Evolutionary conservation across 495 filamentous ascomycete genomes (phyloP), one percentile per base, ranked within the genome.

Genomic region (Rhypophila decipiens): DNA sequence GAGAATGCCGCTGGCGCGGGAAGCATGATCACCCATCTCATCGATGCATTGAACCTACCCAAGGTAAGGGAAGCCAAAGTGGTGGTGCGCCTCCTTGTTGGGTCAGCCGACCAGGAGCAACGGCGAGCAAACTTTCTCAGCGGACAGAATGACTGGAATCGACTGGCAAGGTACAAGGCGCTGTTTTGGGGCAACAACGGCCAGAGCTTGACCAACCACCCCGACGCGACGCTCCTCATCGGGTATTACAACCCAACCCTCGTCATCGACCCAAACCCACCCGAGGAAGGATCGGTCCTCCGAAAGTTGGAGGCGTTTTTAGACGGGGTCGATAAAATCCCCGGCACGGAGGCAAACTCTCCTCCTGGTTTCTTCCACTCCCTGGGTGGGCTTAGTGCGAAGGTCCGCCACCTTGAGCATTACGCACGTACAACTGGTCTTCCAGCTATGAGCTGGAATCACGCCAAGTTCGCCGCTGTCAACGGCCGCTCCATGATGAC

Each of bases 401-500:
- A 31, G 27, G 27, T n/a, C 27, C 27, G 7, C 27, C 7, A 31
- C 27, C 27, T 7, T 31, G 7, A 31, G 7, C 27, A 31, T 13
- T 31, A 31, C 27, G 7, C 7, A 31, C 27, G 27, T 31, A 13
- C 13, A 13, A 13, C 7, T 13, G 27, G 27, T 31, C 27, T 31
- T 31, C 27, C 27, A 13, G 39, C 10, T 24, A 42, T 23, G 39
- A 42, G 18, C 39, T 24, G 39, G 19, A 42, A 42, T 21, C 39
- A 42, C 39, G 4, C 39, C 7, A 42, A 42, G 18, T 42, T 23
- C 18, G 17, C 20, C 2, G 5, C 39, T 21, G 39, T 42, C 39
- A 42, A 42, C 18, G 39, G 39, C 39, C 22, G 24, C 12, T 19
- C 39, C 3, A 42, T 42, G 39, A 42, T 42, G 39, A 42, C 39